Evolutionary conservation across 345 rosid species (phyloP).

Genomic region (Schrenkiella parvula): DNA sequence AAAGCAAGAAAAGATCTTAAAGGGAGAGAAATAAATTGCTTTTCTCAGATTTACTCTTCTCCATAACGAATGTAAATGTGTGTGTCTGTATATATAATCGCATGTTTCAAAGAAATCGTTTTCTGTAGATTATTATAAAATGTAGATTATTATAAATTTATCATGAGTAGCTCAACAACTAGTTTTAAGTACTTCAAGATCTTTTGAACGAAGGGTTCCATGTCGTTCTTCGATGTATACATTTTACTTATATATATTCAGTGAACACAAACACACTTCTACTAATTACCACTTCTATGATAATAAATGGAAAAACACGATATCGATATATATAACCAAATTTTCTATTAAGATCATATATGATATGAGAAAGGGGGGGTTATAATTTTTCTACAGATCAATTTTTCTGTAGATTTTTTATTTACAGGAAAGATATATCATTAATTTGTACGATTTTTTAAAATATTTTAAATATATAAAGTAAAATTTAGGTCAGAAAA

Average conservation of each 20-base stretch:
- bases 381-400: background rate
- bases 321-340: no score
- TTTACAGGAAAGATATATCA: background rate
- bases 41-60: conserved; percentile 2
- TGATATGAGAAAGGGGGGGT: background rate
- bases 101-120: conserved; percentile 5
- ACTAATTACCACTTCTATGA: no score
- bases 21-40: conserved; percentile 25
- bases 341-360: background rate
- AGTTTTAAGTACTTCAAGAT: conserved; percentile 4
- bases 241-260: background rate
- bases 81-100: background rate
- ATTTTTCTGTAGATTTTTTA: no score
- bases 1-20: conserved; percentile 29
- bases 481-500: background rate
- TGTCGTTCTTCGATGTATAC: background rate
- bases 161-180: conserved; percentile 26
- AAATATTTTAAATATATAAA: background rate
- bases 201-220: background rate
- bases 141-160: conserved; percentile 7
- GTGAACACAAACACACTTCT: background rate
- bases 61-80: conserved; percentile 14
- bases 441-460: no score
- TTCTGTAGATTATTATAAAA: background rate
- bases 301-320: no score